Percentiles rank a stretch among this genome's conserved stretches.
phyloP scores from a whole-genome alignment of 371 early-diverging fungal species.

The Dinochytrium kinnereticum region DNA sequence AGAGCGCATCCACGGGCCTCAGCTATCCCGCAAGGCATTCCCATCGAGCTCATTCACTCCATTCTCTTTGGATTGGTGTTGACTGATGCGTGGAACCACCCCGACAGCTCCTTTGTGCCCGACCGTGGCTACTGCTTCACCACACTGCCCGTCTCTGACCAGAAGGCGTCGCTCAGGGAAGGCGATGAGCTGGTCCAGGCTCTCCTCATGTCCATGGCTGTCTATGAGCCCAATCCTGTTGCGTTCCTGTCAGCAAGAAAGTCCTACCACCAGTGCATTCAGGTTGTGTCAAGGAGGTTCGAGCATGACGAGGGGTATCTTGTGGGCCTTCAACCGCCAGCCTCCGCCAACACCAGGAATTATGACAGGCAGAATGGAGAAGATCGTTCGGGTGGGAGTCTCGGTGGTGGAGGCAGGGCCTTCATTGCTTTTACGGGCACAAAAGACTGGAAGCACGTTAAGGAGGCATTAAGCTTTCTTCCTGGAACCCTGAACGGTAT shows the following conservation, averaged over 20 bases:
- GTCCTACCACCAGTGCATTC: conserved; percentile 24
- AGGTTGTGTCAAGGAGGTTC: conserved; percentile 22
- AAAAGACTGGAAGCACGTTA: conserved; percentile 37
- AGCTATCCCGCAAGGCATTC: conserved; percentile 25
- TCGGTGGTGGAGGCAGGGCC: conserved; percentile 33
- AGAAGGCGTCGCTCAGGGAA: conserved; percentile 25
- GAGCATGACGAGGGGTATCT: conserved; percentile 34
- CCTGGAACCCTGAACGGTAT: conserved; percentile 37
- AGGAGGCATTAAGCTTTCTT: conserved; percentile 30
- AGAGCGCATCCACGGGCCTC: conserved; percentile 29
- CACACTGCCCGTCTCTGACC: conserved; percentile 23
- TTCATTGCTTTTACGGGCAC: conserved; percentile 31
- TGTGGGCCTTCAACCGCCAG: conserved; percentile 24
- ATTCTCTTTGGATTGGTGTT: conserved; percentile 36
- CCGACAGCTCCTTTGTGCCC: conserved; percentile 23
- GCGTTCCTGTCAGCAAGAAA: conserved; percentile 22
- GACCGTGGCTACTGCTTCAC: conserved; percentile 31
- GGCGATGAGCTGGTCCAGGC: conserved; percentile 35
- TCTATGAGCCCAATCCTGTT: conserved; percentile 30
- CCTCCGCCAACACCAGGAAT: not conserved
- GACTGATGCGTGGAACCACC: conserved; percentile 38
- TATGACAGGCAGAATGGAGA: not conserved
- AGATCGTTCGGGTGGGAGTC: not conserved
- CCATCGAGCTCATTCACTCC: conserved; percentile 27
- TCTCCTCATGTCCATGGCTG: conserved; percentile 21